Conservation (phyloP, 176 grass and related monocot species). For the Oryza australiensis region DNA sequence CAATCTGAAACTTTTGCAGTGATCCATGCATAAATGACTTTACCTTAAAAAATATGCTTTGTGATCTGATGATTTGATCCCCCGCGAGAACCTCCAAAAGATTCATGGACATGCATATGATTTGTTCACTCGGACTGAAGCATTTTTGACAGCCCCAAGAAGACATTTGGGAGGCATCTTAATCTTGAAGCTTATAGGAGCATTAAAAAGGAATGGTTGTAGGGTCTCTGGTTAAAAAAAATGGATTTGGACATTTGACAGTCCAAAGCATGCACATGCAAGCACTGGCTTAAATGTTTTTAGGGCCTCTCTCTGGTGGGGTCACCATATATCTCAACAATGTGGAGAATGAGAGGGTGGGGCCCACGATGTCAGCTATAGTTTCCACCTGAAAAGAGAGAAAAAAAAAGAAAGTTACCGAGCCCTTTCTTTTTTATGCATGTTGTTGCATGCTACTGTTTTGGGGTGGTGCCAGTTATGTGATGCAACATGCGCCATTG, state of each 20-base stretch:
- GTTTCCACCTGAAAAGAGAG: neutral
- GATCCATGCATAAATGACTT: neutral
- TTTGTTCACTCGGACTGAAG: neutral
- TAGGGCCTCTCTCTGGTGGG: neutral
- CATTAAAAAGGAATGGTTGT: neutral
- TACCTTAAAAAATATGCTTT: neutral
- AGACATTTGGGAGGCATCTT: neutral
- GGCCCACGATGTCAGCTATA: neutral
- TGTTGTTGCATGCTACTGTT: constrained; percentile 43
- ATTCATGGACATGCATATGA: constrained; percentile 20
- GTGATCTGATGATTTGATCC: neutral
- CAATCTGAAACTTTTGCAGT: neutral
- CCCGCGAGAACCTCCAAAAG: constrained; percentile 11
- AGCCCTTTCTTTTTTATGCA: neutral
- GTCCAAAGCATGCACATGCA: neutral
- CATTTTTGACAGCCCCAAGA: neutral
- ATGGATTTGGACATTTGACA: too few species aligned
- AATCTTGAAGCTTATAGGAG: neutral
- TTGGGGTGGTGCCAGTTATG: neutral
- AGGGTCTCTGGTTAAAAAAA: too few species aligned
- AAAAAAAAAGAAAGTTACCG: neutral
- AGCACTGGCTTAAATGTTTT: neutral
- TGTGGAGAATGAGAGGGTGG: neutral
- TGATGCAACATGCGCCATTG: neutral
- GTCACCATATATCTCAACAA: neutral